phyloP scores from a whole-genome alignment of 257 asterid species.

The Lithospermum erythrorhizon region DNA sequence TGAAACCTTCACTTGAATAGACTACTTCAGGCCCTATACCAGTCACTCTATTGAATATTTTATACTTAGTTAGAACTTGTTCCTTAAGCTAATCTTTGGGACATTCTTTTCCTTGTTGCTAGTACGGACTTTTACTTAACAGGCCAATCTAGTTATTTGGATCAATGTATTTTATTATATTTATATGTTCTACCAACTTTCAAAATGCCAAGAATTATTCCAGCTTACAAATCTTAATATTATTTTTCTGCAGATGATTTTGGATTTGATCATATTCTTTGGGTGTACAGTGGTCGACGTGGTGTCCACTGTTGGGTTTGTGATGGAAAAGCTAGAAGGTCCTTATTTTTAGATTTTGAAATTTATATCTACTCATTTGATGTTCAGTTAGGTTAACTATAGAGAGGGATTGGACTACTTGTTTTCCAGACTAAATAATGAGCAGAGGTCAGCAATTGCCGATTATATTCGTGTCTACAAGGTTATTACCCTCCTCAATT shows the following conservation, averaged over 20 bases:
- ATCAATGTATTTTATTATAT: not conserved
- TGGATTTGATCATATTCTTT: constrained; percentile 77
- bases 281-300: constrained; percentile 96
- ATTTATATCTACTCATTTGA: not conserved
- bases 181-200: not conserved
- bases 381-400: not conserved
- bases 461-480: constrained; percentile 78
- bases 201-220: no score
- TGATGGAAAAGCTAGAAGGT: constrained; percentile 91
- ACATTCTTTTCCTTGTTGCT: no score
- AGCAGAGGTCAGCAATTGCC: constrained; percentile 73
- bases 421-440: constrained; percentile 61
- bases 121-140: no score
- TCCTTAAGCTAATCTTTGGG: no score
- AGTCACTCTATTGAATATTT: no score
- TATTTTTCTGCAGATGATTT: constrained; percentile 56
- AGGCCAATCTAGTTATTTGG: no score
- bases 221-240: not conserved
- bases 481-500: constrained; percentile 26
- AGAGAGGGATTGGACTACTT: not conserved
- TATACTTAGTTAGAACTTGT: no score
- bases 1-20: no score
- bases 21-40: no score
- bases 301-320: constrained; percentile 99
- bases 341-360: constrained; percentile 1